Evolutionary conservation across 23 red algal species (phyloP), one percentile per base, ranked within the genome.

Genomic region (Pyropia yezoensis): DNA sequence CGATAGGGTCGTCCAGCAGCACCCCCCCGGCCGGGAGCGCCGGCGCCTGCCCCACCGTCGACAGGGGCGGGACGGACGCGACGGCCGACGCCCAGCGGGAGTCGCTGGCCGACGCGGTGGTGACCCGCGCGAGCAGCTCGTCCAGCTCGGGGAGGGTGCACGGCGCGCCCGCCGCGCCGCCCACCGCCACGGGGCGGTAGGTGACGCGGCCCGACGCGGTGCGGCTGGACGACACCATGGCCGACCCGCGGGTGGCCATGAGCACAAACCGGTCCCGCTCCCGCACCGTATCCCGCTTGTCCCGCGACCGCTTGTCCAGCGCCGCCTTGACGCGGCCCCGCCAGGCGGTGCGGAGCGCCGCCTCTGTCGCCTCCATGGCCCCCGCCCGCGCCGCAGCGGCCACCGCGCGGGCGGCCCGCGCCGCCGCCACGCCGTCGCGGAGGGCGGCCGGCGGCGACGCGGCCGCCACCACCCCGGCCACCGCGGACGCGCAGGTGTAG

Each of bases 1-100:
- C 63, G 0, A 89, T 30, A 7, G 91, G 83, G 50, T 96, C 78
- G 33, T 89, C 63, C 21, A 96, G 66, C 7, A 67, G 64, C 21
- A 89, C 67, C 7, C 74, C 66, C 14, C 84, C 83, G 18, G 68
- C 77, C 64, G 58, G 61, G n/a, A 34, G 21, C 6, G 78, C 57
- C 18, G 76, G 54, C 9, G 62, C 29, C 27, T 70, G 4, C 39
- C 7, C 39, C 39, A 47, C 39, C 4, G 39, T 1, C 39, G 39
- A 47, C 4, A 47, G 39, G 0, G 39, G 39, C 39, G 39, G 39
- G 4, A 47, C 39, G 6, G 9, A 1, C 39, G 39, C 39, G 11
- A 47, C 39, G 39, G 39, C 39, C 39, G 39, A 47, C 39, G 39
- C 39, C 39, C 39, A 47, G 7, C 39, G 39, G 4, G 39, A 47